These are phyloP conservation scores for Rheum nobile DNA, from an alignment of 148 eudicot species.

Conservation along the genomic window DNA sequence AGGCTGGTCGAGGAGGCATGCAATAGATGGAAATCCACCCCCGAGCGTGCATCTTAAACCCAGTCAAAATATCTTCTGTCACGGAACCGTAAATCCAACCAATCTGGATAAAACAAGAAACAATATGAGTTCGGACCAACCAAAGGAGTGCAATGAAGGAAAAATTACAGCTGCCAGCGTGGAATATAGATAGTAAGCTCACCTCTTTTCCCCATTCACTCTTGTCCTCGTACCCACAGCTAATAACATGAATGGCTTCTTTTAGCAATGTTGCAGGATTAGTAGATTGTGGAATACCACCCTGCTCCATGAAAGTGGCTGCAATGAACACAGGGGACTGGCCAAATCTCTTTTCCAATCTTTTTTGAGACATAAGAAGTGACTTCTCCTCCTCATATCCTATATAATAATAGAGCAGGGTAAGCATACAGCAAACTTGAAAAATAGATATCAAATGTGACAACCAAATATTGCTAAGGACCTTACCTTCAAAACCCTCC, in stretches of 20 bases:
- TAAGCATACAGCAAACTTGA: slow-evolving; percentile 6
- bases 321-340: slow-evolving; percentile 96
- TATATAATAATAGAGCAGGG: slow-evolving; percentile 17
- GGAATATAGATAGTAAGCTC: slow-evolving; percentile 3
- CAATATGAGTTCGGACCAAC: not conserved
- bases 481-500: slow-evolving; percentile 83
- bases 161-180: not conserved
- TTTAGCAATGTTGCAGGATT: slow-evolving; percentile 75
- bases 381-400: slow-evolving; percentile 95
- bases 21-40: slow-evolving; percentile 71
- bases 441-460: not conserved
- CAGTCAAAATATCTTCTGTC: slow-evolving; percentile 68
- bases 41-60: slow-evolving; percentile 67
- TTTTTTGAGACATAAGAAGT: slow-evolving; percentile 88
- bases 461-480: not conserved
- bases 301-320: slow-evolving; percentile 88
- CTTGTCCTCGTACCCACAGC: slow-evolving; percentile 95
- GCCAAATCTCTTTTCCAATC: slow-evolving; percentile 95
- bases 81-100: slow-evolving; percentile 79
- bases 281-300: slow-evolving; percentile 86
- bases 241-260: slow-evolving; percentile 97
- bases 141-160: not conserved
- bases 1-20: slow-evolving; percentile 65
- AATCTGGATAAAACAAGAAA: slow-evolving; percentile 26
- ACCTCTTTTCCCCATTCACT: slow-evolving; percentile 99